These are phyloP conservation scores for Teratosphaeriaceae sp. DNA, from an alignment of 2,329 filamentous ascomycete genomes.

Conservation along the genomic window DNA sequence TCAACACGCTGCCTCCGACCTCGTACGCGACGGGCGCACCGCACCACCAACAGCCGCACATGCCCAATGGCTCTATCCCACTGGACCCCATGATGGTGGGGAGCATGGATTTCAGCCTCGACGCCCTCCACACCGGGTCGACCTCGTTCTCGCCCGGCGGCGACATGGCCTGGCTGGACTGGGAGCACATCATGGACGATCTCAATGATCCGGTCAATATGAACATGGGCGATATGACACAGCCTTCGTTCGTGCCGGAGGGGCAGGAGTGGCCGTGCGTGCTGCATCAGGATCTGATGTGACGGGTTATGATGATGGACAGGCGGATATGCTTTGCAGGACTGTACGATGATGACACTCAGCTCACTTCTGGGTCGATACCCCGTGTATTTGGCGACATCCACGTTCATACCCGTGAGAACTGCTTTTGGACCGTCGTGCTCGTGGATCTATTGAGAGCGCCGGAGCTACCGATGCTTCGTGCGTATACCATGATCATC, in stretches of 20 bases:
- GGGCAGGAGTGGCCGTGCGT: slow-evolving; percentile 1
- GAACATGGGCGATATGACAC: slow-evolving; percentile 2
- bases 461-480: slow-evolving; percentile 1
- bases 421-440: background rate
- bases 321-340: no score
- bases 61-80: slow-evolving; percentile 3
- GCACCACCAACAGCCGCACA: slow-evolving; percentile 3
- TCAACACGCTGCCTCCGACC: background rate
- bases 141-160: background rate
- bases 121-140: background rate
- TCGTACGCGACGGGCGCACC: background rate
- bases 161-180: slow-evolving; percentile 12
- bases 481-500: background rate
- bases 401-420: no score
- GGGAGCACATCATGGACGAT: slow-evolving; percentile 15
- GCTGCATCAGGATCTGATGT: slow-evolving; percentile 3
- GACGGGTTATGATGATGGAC: background rate
- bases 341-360: no score
- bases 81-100: slow-evolving; percentile 4
- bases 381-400: no score
- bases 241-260: background rate
- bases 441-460: background rate
- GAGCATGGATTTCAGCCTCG: slow-evolving; percentile 1
- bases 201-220: slow-evolving; percentile 1
- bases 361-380: no score